Percentiles rank a stretch among this genome's conserved stretches.
Evolutionary conservation across 2,329 filamentous ascomycete species (phyloP).

Genomic region (Colletotrichum lentis): DNA sequence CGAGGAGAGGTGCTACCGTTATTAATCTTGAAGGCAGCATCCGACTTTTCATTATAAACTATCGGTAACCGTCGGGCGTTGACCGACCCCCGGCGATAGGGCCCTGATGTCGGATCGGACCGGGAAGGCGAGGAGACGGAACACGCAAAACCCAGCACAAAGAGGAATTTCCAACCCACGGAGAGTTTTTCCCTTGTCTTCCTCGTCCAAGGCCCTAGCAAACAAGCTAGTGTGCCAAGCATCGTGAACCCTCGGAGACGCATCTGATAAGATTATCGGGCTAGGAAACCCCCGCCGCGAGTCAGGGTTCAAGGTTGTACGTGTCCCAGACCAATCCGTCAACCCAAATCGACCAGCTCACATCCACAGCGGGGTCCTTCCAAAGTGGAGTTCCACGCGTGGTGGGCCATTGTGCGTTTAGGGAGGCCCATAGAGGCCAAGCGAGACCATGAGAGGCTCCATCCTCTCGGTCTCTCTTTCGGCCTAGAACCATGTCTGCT

Average conservation of each 20-base stretch:
- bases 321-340: conserved; percentile 5
- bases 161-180: conserved; percentile 7
- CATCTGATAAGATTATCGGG: conserved; percentile 37
- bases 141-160: background rate
- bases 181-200: background rate
- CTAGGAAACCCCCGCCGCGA: conserved; percentile 7
- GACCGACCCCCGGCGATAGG: background rate
- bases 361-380: conserved; percentile 28
- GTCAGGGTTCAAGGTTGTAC: conserved; percentile 30
- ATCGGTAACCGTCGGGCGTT: background rate
- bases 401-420: background rate
- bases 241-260: conserved; percentile 10
- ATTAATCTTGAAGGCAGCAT: background rate
- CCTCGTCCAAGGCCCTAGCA: conserved; percentile 5
- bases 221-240: conserved; percentile 25
- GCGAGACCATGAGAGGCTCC: background rate
- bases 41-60: background rate
- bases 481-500: background rate
- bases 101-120: conserved; percentile 16
- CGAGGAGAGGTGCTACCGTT: background rate
- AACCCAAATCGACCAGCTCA: background rate
- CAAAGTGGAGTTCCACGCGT: conserved; percentile 30
- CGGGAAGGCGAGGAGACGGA: conserved; percentile 12
- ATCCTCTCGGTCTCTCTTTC: conserved; percentile 9
- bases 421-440: background rate